phyloP scores from a whole-genome alignment of 1,139 yeast genomes.

The Geotrichum carabidarum region DNA sequence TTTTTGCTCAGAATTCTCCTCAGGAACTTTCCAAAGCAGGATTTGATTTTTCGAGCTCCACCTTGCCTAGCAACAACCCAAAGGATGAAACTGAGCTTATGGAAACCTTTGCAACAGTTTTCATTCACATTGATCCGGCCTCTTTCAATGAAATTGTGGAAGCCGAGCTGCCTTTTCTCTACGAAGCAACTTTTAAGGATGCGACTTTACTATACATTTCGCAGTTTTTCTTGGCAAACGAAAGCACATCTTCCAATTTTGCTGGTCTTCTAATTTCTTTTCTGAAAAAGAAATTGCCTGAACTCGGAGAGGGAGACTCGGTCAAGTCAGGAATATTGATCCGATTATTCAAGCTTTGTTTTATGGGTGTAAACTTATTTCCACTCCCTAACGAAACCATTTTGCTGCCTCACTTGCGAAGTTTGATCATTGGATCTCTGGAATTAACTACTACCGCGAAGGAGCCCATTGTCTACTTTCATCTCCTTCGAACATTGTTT shows the following conservation, averaged over 20 bases:
- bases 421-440: constrained; percentile 73
- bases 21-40: constrained; percentile 24
- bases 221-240: constrained; percentile 89
- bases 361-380: constrained; percentile 91
- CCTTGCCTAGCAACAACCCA: constrained; percentile 66
- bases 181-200: constrained; percentile 74
- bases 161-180: constrained; percentile 71
- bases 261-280: constrained; percentile 81
- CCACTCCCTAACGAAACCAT: constrained; percentile 86
- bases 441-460: constrained; percentile 80
- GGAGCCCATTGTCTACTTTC: constrained; percentile 87
- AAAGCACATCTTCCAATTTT: constrained; percentile 86
- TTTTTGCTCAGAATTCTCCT: constrained; percentile 52
- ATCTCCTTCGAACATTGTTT: constrained; percentile 80
- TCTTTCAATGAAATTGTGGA: constrained; percentile 90
- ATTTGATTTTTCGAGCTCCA: constrained; percentile 55
- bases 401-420: constrained; percentile 78
- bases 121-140: constrained; percentile 90
- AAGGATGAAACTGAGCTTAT: constrained; percentile 92
- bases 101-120: constrained; percentile 93
- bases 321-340: constrained; percentile 76
- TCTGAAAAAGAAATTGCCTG: constrained; percentile 65
- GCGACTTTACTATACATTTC: constrained; percentile 88
- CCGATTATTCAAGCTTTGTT: constrained; percentile 81
- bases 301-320: constrained; percentile 75